Evolutionary conservation across 805 yeast genomes (phyloP), one percentile per base, ranked within the genome.

Genomic region (Candida odintsovae): DNA sequence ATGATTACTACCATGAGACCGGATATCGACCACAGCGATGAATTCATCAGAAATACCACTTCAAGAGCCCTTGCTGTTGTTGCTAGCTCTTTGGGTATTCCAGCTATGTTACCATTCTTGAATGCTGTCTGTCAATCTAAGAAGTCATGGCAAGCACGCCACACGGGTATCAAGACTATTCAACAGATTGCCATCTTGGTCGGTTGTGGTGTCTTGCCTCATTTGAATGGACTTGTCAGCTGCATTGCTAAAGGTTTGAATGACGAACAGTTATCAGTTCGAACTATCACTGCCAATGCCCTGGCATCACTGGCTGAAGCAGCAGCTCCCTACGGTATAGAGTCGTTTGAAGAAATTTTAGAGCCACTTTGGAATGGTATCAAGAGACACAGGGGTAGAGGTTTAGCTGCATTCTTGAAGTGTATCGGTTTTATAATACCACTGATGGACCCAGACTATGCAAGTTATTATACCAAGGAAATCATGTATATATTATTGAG

Each of bases 311-410:
- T 92, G 29, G 97, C 97, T 0, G 90, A 86, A 42, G 82, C 87
- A 8, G 78, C 89, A 4, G 72, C 78, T 20, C 98, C 98, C 0
- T 88, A 85, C 65, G 99, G 98, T 40, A 84, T 87, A 46, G 97
- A 88, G 56, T 80, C 92, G 0, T 90, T 92, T 61, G 95, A 90
- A 55, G 42, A 35, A 2, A 65, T 67, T 0, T 59, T 92, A 31
- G 92, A 86, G 46, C 86, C 89, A 0, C 66, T 88, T 6, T 90
- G 97, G 96, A 65, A 69, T 11, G 97, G 96, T 5, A 75, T 88
- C 21, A 75, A 80, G 40, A 74, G 74, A 36, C 94, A 86, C 51
- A 71, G 96, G 50, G 97, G 97, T 5, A 78, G 80, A 55, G 73
- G 82, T 0, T 70, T 90, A 43, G 85, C 96, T 0, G 80, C 88